A percentile compares a stretch with the other conserved stretches of the same genome.
Evolutionary conservation across 2,329 filamentous ascomycete genomes (phyloP).

Genomic region (Metarhizium rileyi): DNA sequence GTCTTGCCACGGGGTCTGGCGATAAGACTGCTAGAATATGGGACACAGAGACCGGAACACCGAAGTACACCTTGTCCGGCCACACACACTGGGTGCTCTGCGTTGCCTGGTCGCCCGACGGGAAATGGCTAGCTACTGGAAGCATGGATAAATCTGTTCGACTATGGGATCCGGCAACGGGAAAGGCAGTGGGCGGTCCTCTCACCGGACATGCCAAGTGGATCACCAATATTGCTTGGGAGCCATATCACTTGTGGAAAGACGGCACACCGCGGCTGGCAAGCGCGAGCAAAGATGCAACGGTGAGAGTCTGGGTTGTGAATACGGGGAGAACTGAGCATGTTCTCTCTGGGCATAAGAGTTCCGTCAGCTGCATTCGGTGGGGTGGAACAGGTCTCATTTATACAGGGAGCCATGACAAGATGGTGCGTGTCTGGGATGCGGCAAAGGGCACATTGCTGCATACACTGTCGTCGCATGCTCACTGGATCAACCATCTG

Average conservation of each 20-base stretch:
- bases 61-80: slow-evolving; percentile 73
- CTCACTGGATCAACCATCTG: slow-evolving; percentile 93
- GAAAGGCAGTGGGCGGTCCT: slow-evolving; percentile 53
- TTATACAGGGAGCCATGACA: slow-evolving; percentile 82
- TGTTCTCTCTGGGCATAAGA: slow-evolving; percentile 80
- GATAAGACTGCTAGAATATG: slow-evolving; percentile 88
- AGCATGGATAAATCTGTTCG: slow-evolving; percentile 90
- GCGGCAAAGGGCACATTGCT: slow-evolving; percentile 67
- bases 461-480: slow-evolving; percentile 72
- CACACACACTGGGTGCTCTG: slow-evolving; percentile 86
- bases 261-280: slow-evolving; percentile 69
- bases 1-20: slow-evolving; percentile 79
- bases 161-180: slow-evolving; percentile 78
- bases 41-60: slow-evolving; percentile 91
- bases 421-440: slow-evolving; percentile 87
- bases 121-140: slow-evolving; percentile 71
- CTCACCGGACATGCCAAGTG: slow-evolving; percentile 84
- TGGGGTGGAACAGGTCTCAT: slow-evolving; percentile 88
- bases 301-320: slow-evolving; percentile 78
- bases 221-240: slow-evolving; percentile 83
- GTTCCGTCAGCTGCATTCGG: slow-evolving; percentile 77
- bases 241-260: slow-evolving; percentile 79
- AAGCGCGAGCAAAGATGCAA: slow-evolving; percentile 82
- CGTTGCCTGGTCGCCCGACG: slow-evolving; percentile 81
- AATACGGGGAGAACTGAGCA: slow-evolving; percentile 70